Evolutionary conservation across 805 yeast genomes (phyloP).

Genomic region (Sugiyamaella floridensis): DNA sequence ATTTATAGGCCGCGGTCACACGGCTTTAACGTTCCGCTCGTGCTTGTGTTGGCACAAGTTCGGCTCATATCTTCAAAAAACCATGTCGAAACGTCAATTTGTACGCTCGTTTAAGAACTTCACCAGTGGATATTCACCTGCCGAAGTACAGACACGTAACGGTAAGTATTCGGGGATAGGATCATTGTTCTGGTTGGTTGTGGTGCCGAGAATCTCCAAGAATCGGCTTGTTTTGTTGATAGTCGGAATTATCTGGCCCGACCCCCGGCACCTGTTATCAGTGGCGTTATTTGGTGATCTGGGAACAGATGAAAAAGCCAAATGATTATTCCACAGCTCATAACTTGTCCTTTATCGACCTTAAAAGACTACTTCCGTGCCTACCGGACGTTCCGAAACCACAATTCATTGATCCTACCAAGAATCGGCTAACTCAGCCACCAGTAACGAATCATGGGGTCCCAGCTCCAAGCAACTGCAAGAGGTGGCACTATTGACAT

Average conservation of each 20-base stretch:
- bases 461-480: conserved; percentile 77
- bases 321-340: too few species aligned
- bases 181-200: too few species aligned
- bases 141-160: conserved; percentile 81
- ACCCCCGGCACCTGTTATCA: too few species aligned
- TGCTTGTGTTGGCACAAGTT: background rate
- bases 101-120: conserved; percentile 82
- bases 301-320: background rate
- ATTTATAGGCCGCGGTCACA: too few species aligned
- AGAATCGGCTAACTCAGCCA: conserved; percentile 36
- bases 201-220: too few species aligned
- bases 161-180: conserved; percentile 13
- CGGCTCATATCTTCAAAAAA: too few species aligned
- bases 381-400: too few species aligned
- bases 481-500: conserved; percentile 70
- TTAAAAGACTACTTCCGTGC: too few species aligned
- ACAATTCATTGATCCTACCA: background rate
- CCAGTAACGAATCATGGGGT: conserved; percentile 79
- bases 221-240: too few species aligned
- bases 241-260: too few species aligned
- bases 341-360: too few species aligned
- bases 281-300: too few species aligned
- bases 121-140: conserved; percentile 78
- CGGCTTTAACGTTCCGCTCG: background rate
- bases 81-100: conserved; percentile 41